These are phyloP conservation scores for Elasticomyces elasticus DNA, from an alignment of 495 filamentous ascomycete species.

Conservation along the genomic window DNA sequence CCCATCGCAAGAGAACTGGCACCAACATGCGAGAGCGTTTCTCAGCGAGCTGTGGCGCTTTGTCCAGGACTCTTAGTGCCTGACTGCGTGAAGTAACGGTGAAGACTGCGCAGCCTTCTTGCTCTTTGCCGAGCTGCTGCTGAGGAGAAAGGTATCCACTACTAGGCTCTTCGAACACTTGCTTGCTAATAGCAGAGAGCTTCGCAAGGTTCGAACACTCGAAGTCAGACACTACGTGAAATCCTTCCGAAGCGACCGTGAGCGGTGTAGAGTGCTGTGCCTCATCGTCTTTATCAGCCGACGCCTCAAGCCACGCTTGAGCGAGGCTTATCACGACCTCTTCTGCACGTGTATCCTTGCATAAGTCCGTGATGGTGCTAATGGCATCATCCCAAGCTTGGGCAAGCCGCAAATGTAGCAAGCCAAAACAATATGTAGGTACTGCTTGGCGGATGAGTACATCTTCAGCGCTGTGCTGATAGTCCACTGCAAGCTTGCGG, in stretches of 20 bases:
- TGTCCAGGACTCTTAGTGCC: conserved; percentile 68
- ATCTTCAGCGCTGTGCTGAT: conserved; percentile 41
- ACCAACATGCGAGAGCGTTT: conserved; percentile 74
- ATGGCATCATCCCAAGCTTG: conserved; percentile 79
- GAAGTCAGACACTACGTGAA: conserved; percentile 49
- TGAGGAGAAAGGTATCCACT: conserved; percentile 7
- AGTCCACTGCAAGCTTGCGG: conserved; percentile 60
- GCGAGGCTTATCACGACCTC: conserved; percentile 61
- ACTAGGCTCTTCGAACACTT: conserved; percentile 15
- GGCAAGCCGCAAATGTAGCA: conserved; percentile 72
- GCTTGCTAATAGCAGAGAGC: conserved; percentile 10
- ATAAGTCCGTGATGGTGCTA: conserved; percentile 62
- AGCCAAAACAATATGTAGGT: conserved; percentile 76
- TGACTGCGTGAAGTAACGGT: conserved; percentile 43
- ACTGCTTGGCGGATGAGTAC: conserved; percentile 62
- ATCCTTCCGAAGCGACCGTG: conserved; percentile 5
- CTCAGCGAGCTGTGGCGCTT: conserved; percentile 66
- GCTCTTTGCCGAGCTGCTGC: conserved; percentile 43
- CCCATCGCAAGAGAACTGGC: conserved; percentile 77
- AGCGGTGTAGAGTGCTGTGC: not conserved
- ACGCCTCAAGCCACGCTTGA: conserved; percentile 64
- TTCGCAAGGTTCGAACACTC: conserved; percentile 65
- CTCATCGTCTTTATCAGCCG: conserved; percentile 27
- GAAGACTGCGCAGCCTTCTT: conserved; percentile 34
- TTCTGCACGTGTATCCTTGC: conserved; percentile 52